Conservation (phyloP, 768 basidiomycete species). For the Mycena epipterygia region DNA sequence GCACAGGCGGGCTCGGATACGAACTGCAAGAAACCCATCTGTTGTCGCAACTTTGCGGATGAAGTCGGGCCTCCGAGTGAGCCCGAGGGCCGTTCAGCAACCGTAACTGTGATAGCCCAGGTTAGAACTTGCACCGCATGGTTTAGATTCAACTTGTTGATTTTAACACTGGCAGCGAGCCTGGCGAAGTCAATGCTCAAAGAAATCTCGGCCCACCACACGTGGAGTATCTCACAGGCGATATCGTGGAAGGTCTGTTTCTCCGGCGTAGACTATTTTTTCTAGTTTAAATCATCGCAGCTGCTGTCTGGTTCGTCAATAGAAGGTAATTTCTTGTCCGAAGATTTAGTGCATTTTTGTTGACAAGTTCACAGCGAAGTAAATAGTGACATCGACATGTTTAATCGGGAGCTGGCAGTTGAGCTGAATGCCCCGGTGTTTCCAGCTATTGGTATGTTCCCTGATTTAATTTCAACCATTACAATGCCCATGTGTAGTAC, state of each 20-base stretch:
- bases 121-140: slow-evolving; percentile 18
- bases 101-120: slow-evolving; percentile 67
- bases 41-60: slow-evolving; percentile 67
- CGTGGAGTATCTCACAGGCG: slow-evolving; percentile 74
- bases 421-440: slow-evolving; percentile 59
- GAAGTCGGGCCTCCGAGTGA: slow-evolving; percentile 49
- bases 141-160: background rate
- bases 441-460: slow-evolving; percentile 61
- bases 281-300: slow-evolving; percentile 41
- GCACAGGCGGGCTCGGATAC: slow-evolving; percentile 62
- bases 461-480: background rate
- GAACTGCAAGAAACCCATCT: slow-evolving; percentile 73
- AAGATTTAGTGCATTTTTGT: background rate
- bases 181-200: slow-evolving; percentile 66
- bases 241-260: slow-evolving; percentile 68
- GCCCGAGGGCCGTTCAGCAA: slow-evolving; percentile 64
- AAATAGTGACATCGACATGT: slow-evolving; percentile 58
- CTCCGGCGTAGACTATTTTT: background rate
- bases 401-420: slow-evolving; percentile 60
- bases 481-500: slow-evolving; percentile 12
- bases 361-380: slow-evolving; percentile 50
- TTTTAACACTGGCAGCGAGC: slow-evolving; percentile 11
- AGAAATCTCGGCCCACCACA: slow-evolving; percentile 53
- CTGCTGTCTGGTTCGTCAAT: slow-evolving; percentile 64
- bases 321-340: slow-evolving; percentile 48